Evolutionary conservation across 768 basidiomycete species (phyloP).

Genomic region (Boletus pseudopeckii): DNA sequence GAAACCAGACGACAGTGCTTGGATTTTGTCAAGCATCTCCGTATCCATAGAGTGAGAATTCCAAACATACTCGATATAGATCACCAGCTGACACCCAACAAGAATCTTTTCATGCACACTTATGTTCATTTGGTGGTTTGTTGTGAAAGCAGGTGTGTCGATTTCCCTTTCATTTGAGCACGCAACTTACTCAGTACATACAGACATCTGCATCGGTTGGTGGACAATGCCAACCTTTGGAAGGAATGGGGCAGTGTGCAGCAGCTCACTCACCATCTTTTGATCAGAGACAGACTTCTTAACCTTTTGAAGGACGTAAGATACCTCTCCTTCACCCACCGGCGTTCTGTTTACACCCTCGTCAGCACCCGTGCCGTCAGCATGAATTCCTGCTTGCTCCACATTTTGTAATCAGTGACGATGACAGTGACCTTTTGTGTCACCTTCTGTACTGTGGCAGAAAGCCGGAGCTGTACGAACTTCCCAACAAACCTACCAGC

Average conservation of each 20-base stretch:
- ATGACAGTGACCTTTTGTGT: conserved; percentile 14
- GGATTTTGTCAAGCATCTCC: conserved; percentile 8
- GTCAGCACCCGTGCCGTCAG: conserved; percentile 12
- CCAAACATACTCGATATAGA: not conserved
- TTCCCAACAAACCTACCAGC: not conserved
- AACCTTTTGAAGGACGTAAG: conserved; percentile 11
- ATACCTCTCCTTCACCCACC: not conserved
- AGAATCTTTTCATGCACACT: conserved; percentile 26
- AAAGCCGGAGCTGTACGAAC: conserved; percentile 12
- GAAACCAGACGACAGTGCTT: conserved; percentile 1
- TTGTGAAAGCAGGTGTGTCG: conserved; percentile 4
- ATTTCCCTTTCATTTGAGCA: not conserved
- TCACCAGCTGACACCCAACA: conserved; percentile 4
- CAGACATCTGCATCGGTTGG: conserved; percentile 12
- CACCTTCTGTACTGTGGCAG: conserved; percentile 20
- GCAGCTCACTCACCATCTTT: conserved; percentile 14
- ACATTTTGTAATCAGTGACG: conserved; percentile 4
- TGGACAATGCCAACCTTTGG: conserved; percentile 11
- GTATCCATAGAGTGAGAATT: conserved; percentile 19
- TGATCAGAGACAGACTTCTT: conserved; percentile 15
- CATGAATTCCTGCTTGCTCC: conserved; percentile 6
- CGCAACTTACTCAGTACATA: not conserved
- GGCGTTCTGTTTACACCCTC: not conserved
- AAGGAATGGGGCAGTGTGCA: conserved; percentile 10
- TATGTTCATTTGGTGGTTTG: conserved; percentile 24